These are phyloP conservation scores for Pythium rishiriense DNA, from an alignment of 352 stramenopile genomes.

Conservation along the genomic window DNA sequence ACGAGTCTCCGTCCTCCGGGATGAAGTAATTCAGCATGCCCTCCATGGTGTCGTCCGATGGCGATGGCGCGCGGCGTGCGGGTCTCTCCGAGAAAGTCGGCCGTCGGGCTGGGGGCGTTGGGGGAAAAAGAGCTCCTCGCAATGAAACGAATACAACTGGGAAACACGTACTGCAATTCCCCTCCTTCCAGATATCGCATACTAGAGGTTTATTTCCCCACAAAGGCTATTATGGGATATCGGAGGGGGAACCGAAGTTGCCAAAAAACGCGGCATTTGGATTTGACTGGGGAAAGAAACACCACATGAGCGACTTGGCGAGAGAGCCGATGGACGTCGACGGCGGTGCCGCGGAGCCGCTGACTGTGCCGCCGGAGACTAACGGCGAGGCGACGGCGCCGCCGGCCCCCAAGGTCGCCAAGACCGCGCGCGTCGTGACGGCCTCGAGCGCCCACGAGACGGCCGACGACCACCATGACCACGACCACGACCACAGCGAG, in stretches of 20 bases:
- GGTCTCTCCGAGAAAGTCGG: no score
- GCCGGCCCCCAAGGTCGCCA: constrained; percentile 13
- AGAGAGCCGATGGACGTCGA: constrained; percentile 6
- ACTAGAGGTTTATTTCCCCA: not conserved
- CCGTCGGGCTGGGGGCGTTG: not conserved
- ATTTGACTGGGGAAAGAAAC: not conserved
- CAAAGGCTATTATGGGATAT: not conserved
- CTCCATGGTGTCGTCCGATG: constrained; percentile 48
- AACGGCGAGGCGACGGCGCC: constrained; percentile 6
- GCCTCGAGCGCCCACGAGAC: constrained; percentile 11
- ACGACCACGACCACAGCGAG: constrained; percentile 22
- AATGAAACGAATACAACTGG: not conserved
- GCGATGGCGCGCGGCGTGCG: not conserved
- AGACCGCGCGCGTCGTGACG: constrained; percentile 21
- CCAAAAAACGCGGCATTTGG: not conserved
- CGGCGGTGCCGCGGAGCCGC: not conserved
- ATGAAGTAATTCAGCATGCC: constrained; percentile 90
- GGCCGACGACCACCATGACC: not conserved
- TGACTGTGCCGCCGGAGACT: not conserved
- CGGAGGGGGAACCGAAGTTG: not conserved
- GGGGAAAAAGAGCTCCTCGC: not conserved
- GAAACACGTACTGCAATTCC: not conserved
- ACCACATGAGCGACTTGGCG: not conserved
- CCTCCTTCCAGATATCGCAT: not conserved
- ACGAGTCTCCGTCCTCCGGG: constrained; percentile 82